phyloP scores from a whole-genome alignment of 768 basidiomycete genomes.

The Kwoniella sp. region DNA sequence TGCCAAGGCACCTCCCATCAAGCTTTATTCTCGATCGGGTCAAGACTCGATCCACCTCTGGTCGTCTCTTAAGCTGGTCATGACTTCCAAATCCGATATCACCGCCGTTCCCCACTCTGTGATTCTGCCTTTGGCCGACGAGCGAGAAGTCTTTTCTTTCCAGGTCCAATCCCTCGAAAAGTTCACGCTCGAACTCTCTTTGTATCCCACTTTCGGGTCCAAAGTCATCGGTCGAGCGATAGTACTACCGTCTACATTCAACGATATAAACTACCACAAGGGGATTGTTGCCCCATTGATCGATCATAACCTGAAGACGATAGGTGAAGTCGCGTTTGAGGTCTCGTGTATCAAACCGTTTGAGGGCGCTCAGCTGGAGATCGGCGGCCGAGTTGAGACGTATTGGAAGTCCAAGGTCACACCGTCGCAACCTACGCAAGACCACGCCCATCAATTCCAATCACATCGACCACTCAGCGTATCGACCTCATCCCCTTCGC shows the following conservation, averaged over 20 bases:
- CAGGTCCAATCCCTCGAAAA: constrained; percentile 74
- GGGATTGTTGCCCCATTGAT: constrained; percentile 68
- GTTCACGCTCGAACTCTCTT: constrained; percentile 83
- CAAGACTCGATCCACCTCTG: constrained; percentile 55
- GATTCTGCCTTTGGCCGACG: constrained; percentile 75
- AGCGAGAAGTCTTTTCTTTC: constrained; percentile 75
- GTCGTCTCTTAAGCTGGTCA: constrained; percentile 89
- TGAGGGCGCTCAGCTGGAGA: constrained; percentile 85
- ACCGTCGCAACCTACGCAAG: constrained; percentile 57
- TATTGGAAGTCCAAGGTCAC: constrained; percentile 89
- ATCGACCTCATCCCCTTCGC: constrained; percentile 51
- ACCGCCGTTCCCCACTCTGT: constrained; percentile 88
- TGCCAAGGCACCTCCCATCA: constrained; percentile 56
- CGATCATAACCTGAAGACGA: constrained; percentile 87
- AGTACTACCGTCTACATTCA: constrained; percentile 74
- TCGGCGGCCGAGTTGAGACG: constrained; percentile 92
- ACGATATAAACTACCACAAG: constrained; percentile 58
- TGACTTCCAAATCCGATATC: constrained; percentile 82
- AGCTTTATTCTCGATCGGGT: constrained; percentile 61
- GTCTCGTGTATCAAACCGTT: constrained; percentile 84
- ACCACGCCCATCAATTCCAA: constrained; percentile 57
- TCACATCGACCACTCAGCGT: constrained; percentile 55
- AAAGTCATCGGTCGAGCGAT: constrained; percentile 93
- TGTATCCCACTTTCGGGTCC: constrained; percentile 96
- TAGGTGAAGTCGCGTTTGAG: constrained; percentile 93